Base-by-base conservation (phyloP, 2,329 filamentous ascomycete species). In the Penicillium sp. region DNA sequence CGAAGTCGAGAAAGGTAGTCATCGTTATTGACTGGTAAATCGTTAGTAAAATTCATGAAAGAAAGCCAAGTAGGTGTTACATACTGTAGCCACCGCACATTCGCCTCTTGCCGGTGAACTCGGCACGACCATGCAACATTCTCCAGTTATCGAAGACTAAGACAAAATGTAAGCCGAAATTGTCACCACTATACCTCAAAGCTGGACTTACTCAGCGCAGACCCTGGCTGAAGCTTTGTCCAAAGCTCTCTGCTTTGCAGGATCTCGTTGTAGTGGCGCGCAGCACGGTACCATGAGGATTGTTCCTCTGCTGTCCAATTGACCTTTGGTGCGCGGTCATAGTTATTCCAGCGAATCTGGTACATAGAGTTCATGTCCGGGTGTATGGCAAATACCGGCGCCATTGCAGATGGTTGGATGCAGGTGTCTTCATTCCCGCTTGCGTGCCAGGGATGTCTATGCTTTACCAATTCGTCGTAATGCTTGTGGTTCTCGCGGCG, bases 81-180 rank as follows among this genome's bases (percentile, higher is more conserved):
- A 80, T 77, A 91, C 90, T 87, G 67, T 97, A 97, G 9, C 84
- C 93, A 56, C 94, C 94, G 71, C 92, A 97, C 67, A 99, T 89
- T 61, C 92, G 85, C 61, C 94, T 81, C 67, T 88, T 85, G 1
- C 94, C 94, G 6, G 86, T 88, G 67, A 97, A 99, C 0, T 84
- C 84, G 47, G 86, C 86, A 63, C 94, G 81, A 1, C 93, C 94
- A 72, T 99, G 94, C 63, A 97, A 76, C 32, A 97, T 88, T 55
- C 94, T 83, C 91, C 93, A 97, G 68, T 99, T 97, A 70, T 99
- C 90, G 71, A 99, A 97, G 43, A 97, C 89, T 89, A 63, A 10
- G 44, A 39, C 43, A 51, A 29, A 48, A 23, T 41, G 40, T 34
- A 46, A 29, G 41, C 46, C 7, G 48, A 49, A 32, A 23, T 11